phyloP scores from a whole-genome alignment of 768 basidiomycete genomes.

The Boletellus ananas region DNA sequence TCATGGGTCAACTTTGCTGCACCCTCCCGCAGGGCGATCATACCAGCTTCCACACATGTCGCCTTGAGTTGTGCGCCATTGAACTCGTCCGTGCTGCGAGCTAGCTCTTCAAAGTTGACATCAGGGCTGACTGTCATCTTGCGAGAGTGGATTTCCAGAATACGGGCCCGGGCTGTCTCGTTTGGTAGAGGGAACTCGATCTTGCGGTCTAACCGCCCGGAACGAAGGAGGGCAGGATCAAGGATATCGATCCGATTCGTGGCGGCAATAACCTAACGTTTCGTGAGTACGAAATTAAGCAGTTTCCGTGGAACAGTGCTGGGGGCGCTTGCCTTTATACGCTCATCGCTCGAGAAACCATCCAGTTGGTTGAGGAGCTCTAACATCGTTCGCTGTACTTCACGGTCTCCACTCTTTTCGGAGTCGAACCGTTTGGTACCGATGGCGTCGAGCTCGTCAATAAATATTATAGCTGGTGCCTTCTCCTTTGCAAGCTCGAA shows the following conservation, averaged over 20 bases:
- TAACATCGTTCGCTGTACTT: conserved; percentile 99
- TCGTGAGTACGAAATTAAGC: conserved; percentile 3
- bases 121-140: conserved; percentile 88
- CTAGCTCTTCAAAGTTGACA: conserved; percentile 96
- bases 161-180: conserved; percentile 93
- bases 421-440: conserved; percentile 98
- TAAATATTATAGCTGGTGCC: conserved; percentile 98
- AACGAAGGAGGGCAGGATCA: conserved; percentile 96
- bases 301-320: neutral
- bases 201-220: conserved; percentile 95
- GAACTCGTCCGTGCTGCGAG: conserved; percentile 96
- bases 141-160: conserved; percentile 93
- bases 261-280: conserved; percentile 86
- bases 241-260: conserved; percentile 99
- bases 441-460: conserved; percentile 98
- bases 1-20: conserved; percentile 87
- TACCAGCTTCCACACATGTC: conserved; percentile 98
- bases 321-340: conserved; percentile 74
- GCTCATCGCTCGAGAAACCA: conserved; percentile 93
- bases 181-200: conserved; percentile 98
- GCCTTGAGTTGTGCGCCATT: conserved; percentile 97
- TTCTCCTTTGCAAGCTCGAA: conserved; percentile 99
- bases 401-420: conserved; percentile 97
- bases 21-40: conserved; percentile 95
- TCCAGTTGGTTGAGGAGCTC: conserved; percentile 97